Percentiles rank a stretch among this genome's conserved stretches.
Evolutionary conservation across 331 rosid genomes (phyloP).

Genomic region (Telfairia occidentalis): DNA sequence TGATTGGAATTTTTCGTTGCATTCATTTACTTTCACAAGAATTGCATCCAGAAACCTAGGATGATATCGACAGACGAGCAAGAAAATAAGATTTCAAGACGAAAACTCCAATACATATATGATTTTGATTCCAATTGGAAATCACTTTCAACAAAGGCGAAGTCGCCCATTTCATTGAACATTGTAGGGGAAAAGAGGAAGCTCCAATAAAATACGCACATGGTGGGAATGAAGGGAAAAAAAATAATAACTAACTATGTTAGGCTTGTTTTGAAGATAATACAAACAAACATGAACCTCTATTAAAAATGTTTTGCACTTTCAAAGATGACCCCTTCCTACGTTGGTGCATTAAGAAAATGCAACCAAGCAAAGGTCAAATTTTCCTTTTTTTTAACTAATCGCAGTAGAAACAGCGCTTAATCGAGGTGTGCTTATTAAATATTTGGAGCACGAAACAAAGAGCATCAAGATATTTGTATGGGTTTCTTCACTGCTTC

Average conservation of each 20-base stretch:
- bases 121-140: neutral
- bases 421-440: constrained; percentile 4
- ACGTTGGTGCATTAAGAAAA: constrained; percentile 4
- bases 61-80: constrained; percentile 6
- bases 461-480: constrained; percentile 11
- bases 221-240: neutral
- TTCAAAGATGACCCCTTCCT: neutral
- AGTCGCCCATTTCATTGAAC: neutral
- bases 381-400: neutral
- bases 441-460: neutral
- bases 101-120: neutral
- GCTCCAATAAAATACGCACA: neutral
- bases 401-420: neutral
- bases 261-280: constrained; percentile 7
- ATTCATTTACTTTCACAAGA: constrained; percentile 8
- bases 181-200: neutral
- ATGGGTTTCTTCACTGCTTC: constrained; percentile 19
- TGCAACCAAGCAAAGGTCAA: constrained; percentile 6
- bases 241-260: neutral
- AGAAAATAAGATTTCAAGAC: constrained; percentile 2
- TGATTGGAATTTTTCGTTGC: neutral
- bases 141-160: neutral
- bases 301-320: neutral
- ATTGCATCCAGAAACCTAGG: constrained; percentile 11
- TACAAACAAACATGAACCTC: constrained; percentile 7